A percentile compares a stretch with the other conserved stretches of the same genome.
Conservation (phyloP, 2,329 filamentous ascomycete species). For the Phaeosphaeria sp. region DNA sequence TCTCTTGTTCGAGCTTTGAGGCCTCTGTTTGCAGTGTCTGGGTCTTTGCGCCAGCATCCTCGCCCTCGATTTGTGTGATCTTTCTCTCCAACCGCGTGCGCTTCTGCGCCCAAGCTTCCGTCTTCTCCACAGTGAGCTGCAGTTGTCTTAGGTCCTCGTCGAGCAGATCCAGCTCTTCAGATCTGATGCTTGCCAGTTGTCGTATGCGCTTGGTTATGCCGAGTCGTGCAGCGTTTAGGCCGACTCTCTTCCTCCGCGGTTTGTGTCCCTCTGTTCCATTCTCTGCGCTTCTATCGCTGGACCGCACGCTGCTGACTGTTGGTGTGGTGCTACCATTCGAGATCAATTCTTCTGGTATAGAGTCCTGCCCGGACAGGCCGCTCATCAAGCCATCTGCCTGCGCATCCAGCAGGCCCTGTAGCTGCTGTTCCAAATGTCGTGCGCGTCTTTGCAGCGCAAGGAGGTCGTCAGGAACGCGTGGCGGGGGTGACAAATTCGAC, state of each 20-base stretch:
- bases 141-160: conserved; percentile 64
- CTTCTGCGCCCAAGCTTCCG: conserved; percentile 66
- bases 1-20: conserved; percentile 65
- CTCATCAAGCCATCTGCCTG: conserved; percentile 65
- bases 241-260: conserved; percentile 60
- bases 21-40: conserved; percentile 60
- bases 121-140: conserved; percentile 63
- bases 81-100: conserved; percentile 62
- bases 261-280: conserved; percentile 20
- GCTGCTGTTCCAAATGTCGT: conserved; percentile 61
- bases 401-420: conserved; percentile 66
- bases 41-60: conserved; percentile 65
- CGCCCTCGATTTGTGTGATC: conserved; percentile 62
- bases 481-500: conserved; percentile 30
- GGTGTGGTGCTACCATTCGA: conserved; percentile 60
- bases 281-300: conserved; percentile 34
- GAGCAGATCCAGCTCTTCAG: conserved; percentile 70
- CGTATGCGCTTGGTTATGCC: conserved; percentile 70
- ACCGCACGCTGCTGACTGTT: conserved; percentile 50
- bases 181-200: conserved; percentile 70
- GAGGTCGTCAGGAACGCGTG: conserved; percentile 50
- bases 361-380: conserved; percentile 50
- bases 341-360: conserved; percentile 48
- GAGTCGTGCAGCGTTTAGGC: conserved; percentile 68
- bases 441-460: conserved; percentile 61